These are phyloP conservation scores for Hyphopichia buzzinii DNA, from an alignment of 1,139 yeast species.

Conservation along the genomic window DNA sequence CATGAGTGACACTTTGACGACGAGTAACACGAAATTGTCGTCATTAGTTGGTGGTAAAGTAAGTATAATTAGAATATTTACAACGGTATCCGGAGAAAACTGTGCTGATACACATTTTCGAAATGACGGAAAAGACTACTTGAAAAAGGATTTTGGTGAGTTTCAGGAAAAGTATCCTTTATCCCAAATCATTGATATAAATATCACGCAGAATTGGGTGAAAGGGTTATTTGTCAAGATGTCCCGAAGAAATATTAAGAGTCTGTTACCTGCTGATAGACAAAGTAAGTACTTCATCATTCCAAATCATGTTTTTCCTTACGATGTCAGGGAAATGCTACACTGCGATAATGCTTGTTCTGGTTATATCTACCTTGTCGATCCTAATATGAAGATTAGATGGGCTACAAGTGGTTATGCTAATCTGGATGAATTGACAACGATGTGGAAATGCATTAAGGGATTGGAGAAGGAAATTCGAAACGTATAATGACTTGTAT, in stretches of 20 bases:
- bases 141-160: constrained; percentile 25
- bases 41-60: constrained; percentile 48
- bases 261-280: constrained; percentile 47
- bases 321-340: constrained; percentile 57
- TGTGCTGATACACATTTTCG: constrained; percentile 63
- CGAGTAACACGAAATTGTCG: constrained; percentile 34
- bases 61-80: constrained; percentile 62
- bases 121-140: constrained; percentile 35
- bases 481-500: background rate
- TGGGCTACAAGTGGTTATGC: constrained; percentile 94
- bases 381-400: constrained; percentile 68
- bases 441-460: constrained; percentile 64
- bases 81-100: constrained; percentile 71
- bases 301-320: constrained; percentile 59
- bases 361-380: constrained; percentile 82
- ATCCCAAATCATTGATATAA: constrained; percentile 71
- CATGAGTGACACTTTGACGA: constrained; percentile 53
- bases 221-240: constrained; percentile 63
- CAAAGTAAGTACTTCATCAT: constrained; percentile 62
- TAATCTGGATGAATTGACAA: constrained; percentile 55
- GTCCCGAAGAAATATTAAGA: constrained; percentile 45
- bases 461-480: constrained; percentile 42
- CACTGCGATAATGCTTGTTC: constrained; percentile 73
- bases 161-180: constrained; percentile 43
- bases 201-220: constrained; percentile 67